Evolutionary conservation across 352 stramenopile genomes (phyloP).

Genomic region (Globisporangium parvum): DNA sequence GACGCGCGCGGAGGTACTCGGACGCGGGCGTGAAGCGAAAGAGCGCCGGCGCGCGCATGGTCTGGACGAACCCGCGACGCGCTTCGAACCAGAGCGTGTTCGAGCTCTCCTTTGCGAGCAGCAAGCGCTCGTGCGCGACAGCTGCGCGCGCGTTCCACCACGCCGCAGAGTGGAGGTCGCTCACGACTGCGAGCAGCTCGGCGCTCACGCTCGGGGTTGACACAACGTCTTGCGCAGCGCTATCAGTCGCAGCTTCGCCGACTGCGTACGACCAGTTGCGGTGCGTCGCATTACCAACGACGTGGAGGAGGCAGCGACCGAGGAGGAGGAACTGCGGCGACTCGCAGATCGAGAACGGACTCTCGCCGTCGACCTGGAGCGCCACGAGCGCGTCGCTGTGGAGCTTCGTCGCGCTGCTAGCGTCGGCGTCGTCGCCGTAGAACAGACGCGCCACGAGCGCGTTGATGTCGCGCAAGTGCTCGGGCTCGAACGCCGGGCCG

Average conservation of each 20-base stretch:
- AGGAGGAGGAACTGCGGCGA: conserved; percentile 65
- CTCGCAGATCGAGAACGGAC: conserved; percentile 73
- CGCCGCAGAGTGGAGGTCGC: conserved; percentile 33
- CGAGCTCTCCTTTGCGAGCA: conserved; percentile 53
- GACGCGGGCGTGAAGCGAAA: conserved; percentile 29
- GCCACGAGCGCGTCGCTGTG: conserved; percentile 53
- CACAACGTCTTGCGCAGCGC: conserved; percentile 38
- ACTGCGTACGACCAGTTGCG: conserved; percentile 61
- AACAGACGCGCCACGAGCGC: conserved; percentile 29
- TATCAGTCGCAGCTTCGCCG: conserved; percentile 29
- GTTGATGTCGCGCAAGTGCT: conserved; percentile 41
- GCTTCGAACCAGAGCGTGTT: conserved; percentile 80
- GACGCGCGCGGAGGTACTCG: conserved; percentile 54
- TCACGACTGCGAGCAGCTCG: conserved; percentile 9
- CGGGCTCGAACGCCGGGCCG: conserved; percentile 57
- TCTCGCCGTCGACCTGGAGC: conserved; percentile 75
- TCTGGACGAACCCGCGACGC: conserved; percentile 48
- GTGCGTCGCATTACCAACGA: conserved; percentile 48
- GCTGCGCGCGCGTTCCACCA: conserved; percentile 78
- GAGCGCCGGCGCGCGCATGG: conserved; percentile 26
- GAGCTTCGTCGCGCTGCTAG: conserved; percentile 25
- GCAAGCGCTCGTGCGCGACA: conserved; percentile 61
- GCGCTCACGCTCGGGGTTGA: conserved; percentile 19
- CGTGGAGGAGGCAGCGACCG: conserved; percentile 58
- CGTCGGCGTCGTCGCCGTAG: conserved; percentile 1